phyloP scores from a whole-genome alignment of 2,329 filamentous ascomycete genomes.

The Ascochyta pisi region DNA sequence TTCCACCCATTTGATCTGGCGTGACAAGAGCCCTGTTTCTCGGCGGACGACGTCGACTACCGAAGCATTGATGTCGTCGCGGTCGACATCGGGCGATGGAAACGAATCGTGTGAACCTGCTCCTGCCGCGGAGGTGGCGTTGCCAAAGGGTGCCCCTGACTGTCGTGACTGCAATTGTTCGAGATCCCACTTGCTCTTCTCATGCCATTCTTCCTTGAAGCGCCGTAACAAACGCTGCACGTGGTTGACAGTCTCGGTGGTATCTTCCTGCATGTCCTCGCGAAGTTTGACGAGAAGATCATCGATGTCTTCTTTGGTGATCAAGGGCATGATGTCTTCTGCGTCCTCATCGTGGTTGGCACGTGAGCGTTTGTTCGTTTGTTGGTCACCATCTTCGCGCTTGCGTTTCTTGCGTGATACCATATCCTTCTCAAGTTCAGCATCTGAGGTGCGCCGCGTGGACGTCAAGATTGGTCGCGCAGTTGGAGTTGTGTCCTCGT shows the following conservation, averaged over 20 bases:
- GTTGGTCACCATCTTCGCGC: slow-evolving; percentile 16
- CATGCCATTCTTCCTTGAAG: slow-evolving; percentile 48
- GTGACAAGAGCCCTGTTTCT: slow-evolving; percentile 40
- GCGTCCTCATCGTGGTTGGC: slow-evolving; percentile 12
- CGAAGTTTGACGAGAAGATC: slow-evolving; percentile 26
- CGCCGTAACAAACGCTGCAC: slow-evolving; percentile 55
- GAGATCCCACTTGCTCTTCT: slow-evolving; percentile 18
- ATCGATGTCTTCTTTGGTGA: slow-evolving; percentile 30
- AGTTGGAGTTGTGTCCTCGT: slow-evolving; percentile 1
- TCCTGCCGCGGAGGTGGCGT: slow-evolving; percentile 1
- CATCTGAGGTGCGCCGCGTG: slow-evolving; percentile 25
- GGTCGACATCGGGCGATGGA: slow-evolving; percentile 21
- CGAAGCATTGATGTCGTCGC: slow-evolving; percentile 15
- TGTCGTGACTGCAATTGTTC: slow-evolving; percentile 10
- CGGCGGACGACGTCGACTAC: slow-evolving; percentile 21
- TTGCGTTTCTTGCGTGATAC: slow-evolving; percentile 30
- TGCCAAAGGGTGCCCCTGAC: not conserved
- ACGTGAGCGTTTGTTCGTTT: slow-evolving; percentile 18
- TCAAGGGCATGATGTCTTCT: slow-evolving; percentile 28
- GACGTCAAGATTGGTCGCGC: slow-evolving; percentile 10
- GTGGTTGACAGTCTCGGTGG: slow-evolving; percentile 57
- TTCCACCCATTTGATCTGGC: slow-evolving; percentile 49
- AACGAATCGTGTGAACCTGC: slow-evolving; percentile 14
- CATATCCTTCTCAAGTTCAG: slow-evolving; percentile 26
- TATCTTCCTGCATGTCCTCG: slow-evolving; percentile 35